A percentile compares a stretch with the other conserved stretches of the same genome.
phyloP scores from a whole-genome alignment of 257 asterid genomes.

The Haberlea rhodopensis region DNA sequence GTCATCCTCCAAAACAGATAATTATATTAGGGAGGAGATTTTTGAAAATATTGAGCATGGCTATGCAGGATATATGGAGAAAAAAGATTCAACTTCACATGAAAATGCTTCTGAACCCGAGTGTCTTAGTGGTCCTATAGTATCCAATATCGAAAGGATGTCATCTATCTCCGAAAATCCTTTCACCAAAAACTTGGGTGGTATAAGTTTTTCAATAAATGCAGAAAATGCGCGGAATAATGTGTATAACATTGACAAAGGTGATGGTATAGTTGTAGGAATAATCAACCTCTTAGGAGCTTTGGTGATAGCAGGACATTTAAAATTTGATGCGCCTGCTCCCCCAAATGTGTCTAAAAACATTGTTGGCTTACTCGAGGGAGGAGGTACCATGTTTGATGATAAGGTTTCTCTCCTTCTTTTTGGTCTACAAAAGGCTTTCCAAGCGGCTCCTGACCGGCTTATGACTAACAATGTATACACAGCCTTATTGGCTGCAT shows the following conservation, averaged over 20 bases:
- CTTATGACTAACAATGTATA: slow-evolving; percentile 80
- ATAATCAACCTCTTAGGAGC: slow-evolving; percentile 85
- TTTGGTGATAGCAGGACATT: slow-evolving; percentile 80
- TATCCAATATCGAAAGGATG: slow-evolving; percentile 50
- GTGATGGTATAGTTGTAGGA: slow-evolving; percentile 80
- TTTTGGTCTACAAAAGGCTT: slow-evolving; percentile 90
- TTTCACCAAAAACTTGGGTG: slow-evolving; percentile 64
- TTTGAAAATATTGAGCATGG: slow-evolving; percentile 32
- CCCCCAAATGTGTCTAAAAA: slow-evolving; percentile 70
- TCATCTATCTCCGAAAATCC: slow-evolving; percentile 64
- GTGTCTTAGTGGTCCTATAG: slow-evolving; percentile 33
- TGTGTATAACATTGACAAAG: slow-evolving; percentile 81
- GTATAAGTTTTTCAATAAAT: slow-evolving; percentile 75
- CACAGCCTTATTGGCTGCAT: slow-evolving; percentile 80
- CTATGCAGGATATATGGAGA: slow-evolving; percentile 41
- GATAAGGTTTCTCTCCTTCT: slow-evolving; percentile 97
- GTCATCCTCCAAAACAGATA: slow-evolving; percentile 40
- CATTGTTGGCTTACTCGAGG: slow-evolving; percentile 77
- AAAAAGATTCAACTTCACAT: slow-evolving; percentile 40
- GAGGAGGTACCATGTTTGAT: slow-evolving; percentile 98
- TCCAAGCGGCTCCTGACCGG: slow-evolving; percentile 94
- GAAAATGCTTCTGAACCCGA: slow-evolving; percentile 44
- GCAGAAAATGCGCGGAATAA: slow-evolving; percentile 98
- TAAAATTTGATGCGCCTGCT: slow-evolving; percentile 72
- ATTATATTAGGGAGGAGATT: slow-evolving; percentile 33